These are phyloP conservation scores for Theileria orientalis DNA, from an alignment of 169 alveolate genomes.

Conservation along the genomic window DNA sequence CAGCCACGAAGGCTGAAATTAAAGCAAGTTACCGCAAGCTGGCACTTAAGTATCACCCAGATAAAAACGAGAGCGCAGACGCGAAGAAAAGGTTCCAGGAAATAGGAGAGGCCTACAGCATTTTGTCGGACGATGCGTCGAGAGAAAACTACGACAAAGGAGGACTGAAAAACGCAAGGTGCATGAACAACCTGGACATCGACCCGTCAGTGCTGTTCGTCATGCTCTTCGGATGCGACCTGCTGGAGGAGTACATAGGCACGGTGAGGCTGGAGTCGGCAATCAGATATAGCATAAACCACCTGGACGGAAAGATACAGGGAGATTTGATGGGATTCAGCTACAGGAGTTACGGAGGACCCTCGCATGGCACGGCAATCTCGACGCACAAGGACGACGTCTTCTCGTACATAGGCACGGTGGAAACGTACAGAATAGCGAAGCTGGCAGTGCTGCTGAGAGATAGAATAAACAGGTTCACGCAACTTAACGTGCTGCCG, in stretches of 20 bases:
- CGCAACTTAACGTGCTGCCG: constrained; percentile 40
- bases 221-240: constrained; percentile 73
- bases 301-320: background rate
- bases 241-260: constrained; percentile 68
- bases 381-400: background rate
- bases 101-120: constrained; percentile 75
- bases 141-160: constrained; percentile 61
- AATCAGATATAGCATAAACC: constrained; percentile 26
- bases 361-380: background rate
- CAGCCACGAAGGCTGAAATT: constrained; percentile 84
- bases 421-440: constrained; percentile 67
- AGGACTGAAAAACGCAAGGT: constrained; percentile 58
- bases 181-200: constrained; percentile 25
- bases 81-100: constrained; percentile 73
- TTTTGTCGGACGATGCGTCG: constrained; percentile 59
- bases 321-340: background rate
- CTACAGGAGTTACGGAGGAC: background rate
- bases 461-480: constrained; percentile 44
- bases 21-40: constrained; percentile 88
- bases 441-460: constrained; percentile 63
- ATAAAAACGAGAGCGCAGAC: constrained; percentile 79
- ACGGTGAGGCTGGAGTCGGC: constrained; percentile 60
- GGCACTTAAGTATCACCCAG: constrained; percentile 93
- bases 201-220: constrained; percentile 69
- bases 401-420: constrained; percentile 29